Percentiles rank a stretch among this genome's conserved stretches.
Conservation (phyloP, 1,139 yeast species). For the Eremothecium cymbalariae region DNA sequence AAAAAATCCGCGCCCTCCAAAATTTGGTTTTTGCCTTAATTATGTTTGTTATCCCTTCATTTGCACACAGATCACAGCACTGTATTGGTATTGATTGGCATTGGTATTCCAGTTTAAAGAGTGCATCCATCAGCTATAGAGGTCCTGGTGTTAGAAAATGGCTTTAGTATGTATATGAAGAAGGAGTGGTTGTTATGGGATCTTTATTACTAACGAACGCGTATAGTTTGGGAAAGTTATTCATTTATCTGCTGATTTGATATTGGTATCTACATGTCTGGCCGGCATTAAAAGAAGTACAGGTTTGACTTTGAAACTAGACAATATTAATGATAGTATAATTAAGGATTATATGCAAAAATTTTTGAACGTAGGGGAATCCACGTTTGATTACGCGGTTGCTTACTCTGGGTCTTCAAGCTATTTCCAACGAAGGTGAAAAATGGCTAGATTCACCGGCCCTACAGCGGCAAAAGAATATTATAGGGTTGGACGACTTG, state of each 20-base stretch:
- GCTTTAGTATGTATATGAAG: background rate
- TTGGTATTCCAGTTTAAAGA: too few relatives aligned
- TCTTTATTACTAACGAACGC: conserved; percentile 4
- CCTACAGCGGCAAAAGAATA: too few relatives aligned
- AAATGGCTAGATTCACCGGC: background rate
- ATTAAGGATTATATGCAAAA: conserved; percentile 51
- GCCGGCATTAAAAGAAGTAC: conserved; percentile 89
- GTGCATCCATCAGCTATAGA: too few relatives aligned
- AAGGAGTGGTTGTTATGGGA: background rate
- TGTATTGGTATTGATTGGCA: too few relatives aligned
- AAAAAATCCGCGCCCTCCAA: too few relatives aligned
- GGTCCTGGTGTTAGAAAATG: too few relatives aligned
- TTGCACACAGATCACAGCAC: too few relatives aligned
- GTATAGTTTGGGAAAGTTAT: conserved; percentile 48
- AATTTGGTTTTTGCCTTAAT: too few relatives aligned
- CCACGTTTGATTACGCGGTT: conserved; percentile 63
- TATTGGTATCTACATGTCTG: conserved; percentile 68
- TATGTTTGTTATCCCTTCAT: too few relatives aligned
- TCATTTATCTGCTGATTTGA: conserved; percentile 67
- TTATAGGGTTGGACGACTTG: too few relatives aligned
- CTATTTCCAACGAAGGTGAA: conserved; percentile 57
- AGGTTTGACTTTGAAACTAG: conserved; percentile 54
- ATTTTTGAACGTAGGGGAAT: conserved; percentile 81
- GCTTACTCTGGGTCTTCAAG: conserved; percentile 65
- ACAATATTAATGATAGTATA: conserved; percentile 39